Evolutionary conservation across 192 early-diverging fungal species (phyloP), one percentile per base, ranked within the genome.

Genomic region (Glomus cerebriforme): DNA sequence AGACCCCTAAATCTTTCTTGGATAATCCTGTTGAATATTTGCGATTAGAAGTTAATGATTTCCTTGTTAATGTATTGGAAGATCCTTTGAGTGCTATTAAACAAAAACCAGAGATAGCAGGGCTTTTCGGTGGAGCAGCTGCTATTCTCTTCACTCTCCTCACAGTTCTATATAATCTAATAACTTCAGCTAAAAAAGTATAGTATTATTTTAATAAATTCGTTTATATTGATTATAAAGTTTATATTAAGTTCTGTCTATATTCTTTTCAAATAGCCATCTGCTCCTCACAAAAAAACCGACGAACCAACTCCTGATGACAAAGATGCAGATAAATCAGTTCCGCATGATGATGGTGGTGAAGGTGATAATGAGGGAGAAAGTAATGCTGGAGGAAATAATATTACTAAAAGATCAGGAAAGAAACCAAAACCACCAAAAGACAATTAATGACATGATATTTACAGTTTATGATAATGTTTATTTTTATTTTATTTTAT

Each of bases 251-350:
- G 69, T 15, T 70, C 39, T 8, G 22, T 31, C 19, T 24, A 12
- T 58, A 39, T 10, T 43, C 9, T 43, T 12, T 31, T 37, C 39
- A 13, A 66, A 7, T 47, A 69, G 49, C 67, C 77, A 31, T 75
- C 78, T 27, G 80, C 77, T 35, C 76, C 80, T 72, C 82, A 81
- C 68, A 86, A 86, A 72, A 86, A 86, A 77, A 83, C 81, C 24
- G 85, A 85, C n/a, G 84, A 77, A 64, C 80, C 66, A 65, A 83
- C 82, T 24, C 69, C 80, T 24, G 82, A 86, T 70, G 85, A 82
- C 69, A 35, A 68, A 68, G 66, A 24, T 68, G 22, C 66, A 17
- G 66, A 68, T 39, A 68, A 68, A 24, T 7, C n/a, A 12, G 13
- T 15, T 6, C 12, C 34, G 9, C 65, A 78, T 2, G 76, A 78